These are phyloP conservation scores for Xylariaceae sp. DNA, from an alignment of 2,329 filamentous ascomycete genomes.

Conservation along the genomic window DNA sequence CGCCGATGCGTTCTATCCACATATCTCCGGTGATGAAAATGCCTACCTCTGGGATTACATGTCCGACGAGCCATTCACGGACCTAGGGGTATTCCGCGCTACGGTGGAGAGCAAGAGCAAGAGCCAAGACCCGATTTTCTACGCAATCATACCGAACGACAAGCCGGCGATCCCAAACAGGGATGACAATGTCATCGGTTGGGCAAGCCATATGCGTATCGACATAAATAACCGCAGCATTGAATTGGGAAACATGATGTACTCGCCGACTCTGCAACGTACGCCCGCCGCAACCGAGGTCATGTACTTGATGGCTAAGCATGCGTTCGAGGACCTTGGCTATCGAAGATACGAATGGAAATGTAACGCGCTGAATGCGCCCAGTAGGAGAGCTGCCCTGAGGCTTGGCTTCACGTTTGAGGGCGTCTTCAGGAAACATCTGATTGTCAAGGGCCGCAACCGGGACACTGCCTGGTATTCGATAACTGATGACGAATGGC, in stretches of 20 bases:
- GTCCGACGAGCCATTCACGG: constrained; percentile 33
- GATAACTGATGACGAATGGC: constrained; percentile 66
- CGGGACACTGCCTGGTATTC: constrained; percentile 67
- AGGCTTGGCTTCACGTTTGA: constrained; percentile 65
- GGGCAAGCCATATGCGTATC: constrained; percentile 49
- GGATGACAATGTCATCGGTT: constrained; percentile 31
- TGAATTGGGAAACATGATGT: constrained; percentile 64
- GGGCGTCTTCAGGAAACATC: constrained; percentile 65
- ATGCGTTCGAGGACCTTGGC: constrained; percentile 59
- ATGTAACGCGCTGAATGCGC: constrained; percentile 61
- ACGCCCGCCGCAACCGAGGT: constrained; percentile 64
- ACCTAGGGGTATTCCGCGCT: constrained; percentile 28
- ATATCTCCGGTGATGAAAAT: constrained; percentile 33
- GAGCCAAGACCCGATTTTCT: constrained; percentile 34
- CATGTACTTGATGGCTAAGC: constrained; percentile 59
- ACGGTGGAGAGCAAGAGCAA: constrained; percentile 23
- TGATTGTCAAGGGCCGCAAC: constrained; percentile 61
- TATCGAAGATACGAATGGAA: constrained; percentile 70
- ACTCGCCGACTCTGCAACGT: constrained; percentile 55
- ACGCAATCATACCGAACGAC: constrained; percentile 33
- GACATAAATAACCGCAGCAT: constrained; percentile 54
- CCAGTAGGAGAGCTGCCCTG: constrained; percentile 59
- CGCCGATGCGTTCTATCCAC: constrained; percentile 30
- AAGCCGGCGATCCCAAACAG: constrained; percentile 9
- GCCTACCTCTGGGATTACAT: constrained; percentile 39